Base-by-base conservation (phyloP, 2,329 filamentous ascomycete genomes). In the Ascochyta lentis region DNA sequence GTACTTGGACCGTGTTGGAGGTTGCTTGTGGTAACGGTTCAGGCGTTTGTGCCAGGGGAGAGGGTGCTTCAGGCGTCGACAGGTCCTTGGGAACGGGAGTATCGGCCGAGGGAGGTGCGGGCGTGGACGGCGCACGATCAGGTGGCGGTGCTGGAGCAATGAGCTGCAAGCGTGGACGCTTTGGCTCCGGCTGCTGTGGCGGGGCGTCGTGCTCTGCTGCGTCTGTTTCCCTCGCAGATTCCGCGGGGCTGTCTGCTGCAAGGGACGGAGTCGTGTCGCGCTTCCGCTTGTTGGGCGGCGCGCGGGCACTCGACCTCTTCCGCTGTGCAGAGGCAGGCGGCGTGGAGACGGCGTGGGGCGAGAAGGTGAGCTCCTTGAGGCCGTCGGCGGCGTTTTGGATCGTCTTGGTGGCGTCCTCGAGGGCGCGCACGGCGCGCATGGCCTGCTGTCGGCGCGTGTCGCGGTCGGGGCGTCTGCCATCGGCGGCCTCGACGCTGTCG, bases 401-500 rank as follows among this genome's bases (percentile, higher is more conserved):
- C 40, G 66, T 72, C 44, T 67, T 65, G 12, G 69, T 73, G 24
- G 68, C 69, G 42, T 72, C 68, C 49, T 77, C 70, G n/a, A 77
- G 67, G 43, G 70, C 68, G 26, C 70, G 65, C n/a, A 70, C 68
- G 45, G 74, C 72, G 15, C 68, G 70, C 50, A 69, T 81, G 74
- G 80, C 85, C 69, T 78, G 81, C 61, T 79, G 80, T 49, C 76
- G 79, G 62, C 79, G 76, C 6, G 85, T 84, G 72, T 90, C 86
- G 50, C 86, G 80, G 76, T 91, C 91, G 10, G 89, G 77, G 70
- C 89, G 90, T 75, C 91, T 92, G 3, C 89, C 89, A 66, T 92
- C 89, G 72, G 91, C 89, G 68, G 86, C 86, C 13, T 87, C 80
- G 49, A 85, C 84, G 31, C 85, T 82, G 60, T 90, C 87, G 31